Evolutionary conservation across 305 asterid genomes (phyloP), one percentile per base, ranked within the genome.

Genomic region (Euphrasia arctica): DNA sequence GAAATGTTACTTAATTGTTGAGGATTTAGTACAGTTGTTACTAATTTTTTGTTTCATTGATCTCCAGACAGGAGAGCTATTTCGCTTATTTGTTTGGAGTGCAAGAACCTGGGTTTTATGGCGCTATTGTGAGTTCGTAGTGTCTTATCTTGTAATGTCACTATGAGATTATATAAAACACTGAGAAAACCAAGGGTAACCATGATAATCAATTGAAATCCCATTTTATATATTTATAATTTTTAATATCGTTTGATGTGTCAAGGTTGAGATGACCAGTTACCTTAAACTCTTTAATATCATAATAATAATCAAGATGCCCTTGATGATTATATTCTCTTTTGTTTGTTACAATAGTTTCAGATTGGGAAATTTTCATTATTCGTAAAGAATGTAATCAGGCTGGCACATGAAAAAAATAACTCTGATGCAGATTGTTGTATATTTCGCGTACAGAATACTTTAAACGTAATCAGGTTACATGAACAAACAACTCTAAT

Each of bases 1-100:
- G 27, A 25, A 25, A 25, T 25, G 27, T 25, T 25, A 25, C 27
- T 25, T 25, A 25, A 25, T 25, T 25, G 1, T 25, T 25, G 27
- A 25, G 2, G 27, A 25, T 25, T 25, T 36, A 42, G 22, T 29
- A 42, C 74, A 72, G 54, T 57, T 73, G 56, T 59, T 48, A 68
- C 66, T 68, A 56, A 70, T 62, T 62, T 52, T 60, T 68, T 32
- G 50, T 56, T 70, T 64, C 58, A 47, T 57, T 74, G 64, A 70
- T 72, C 48, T 65, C 52, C 68, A 91, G 98, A 65, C 94, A 92
- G 95, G 98, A 92, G 80, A 92, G 98, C 80, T 92, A 92, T 70
- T 92, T 92, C 57, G 91, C 96, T n/a, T 92, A 92, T 89, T 81
- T 89, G 82, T 92, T 89, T 75, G 98, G 98, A 76, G 98, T 92